Evolutionary conservation across 805 yeast species (phyloP).

Genomic region (Zygosaccharomyces gambellarensis): DNA sequence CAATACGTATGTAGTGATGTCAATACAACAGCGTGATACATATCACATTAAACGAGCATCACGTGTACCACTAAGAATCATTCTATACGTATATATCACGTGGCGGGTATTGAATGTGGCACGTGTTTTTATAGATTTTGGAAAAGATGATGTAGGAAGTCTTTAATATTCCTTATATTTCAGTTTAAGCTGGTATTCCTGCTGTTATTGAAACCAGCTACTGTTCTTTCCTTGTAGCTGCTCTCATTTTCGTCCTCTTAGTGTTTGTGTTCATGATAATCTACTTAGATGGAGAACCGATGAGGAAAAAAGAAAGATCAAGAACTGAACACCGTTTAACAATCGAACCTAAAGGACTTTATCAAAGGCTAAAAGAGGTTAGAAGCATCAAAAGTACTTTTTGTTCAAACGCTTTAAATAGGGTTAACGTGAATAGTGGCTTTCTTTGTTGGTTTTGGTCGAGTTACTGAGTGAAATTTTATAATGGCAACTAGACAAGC

Average conservation of each 20-base stretch:
- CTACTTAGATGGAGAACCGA: not conserved
- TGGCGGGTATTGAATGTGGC: not conserved
- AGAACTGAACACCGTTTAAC: not conserved
- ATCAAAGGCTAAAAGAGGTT: not conserved
- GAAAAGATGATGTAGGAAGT: too few species aligned
- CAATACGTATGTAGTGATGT: too few species aligned
- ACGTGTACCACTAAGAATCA: too few species aligned
- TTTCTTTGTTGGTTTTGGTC: not conserved
- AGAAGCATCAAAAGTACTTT: not conserved
- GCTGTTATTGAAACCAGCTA: not conserved
- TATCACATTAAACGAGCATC: too few species aligned
- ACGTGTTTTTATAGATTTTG: too few species aligned
- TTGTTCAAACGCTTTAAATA: not conserved
- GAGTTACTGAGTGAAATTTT: not conserved
- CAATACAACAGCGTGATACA: too few species aligned
- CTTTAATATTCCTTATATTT: too few species aligned
- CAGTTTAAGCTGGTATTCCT: too few species aligned
- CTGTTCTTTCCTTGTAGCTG: too few species aligned
- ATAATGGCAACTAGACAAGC: slow-evolving; percentile 44
- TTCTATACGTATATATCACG: not conserved
- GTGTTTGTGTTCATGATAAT: not conserved
- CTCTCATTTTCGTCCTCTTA: not conserved
- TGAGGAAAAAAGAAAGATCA: slow-evolving; percentile 4
- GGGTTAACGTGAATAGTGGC: not conserved
- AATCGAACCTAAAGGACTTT: not conserved